Evolutionary conservation across 495 filamentous ascomycete genomes (phyloP), one percentile per base, ranked within the genome.

Genomic region (Penicillium bialowiezense): DNA sequence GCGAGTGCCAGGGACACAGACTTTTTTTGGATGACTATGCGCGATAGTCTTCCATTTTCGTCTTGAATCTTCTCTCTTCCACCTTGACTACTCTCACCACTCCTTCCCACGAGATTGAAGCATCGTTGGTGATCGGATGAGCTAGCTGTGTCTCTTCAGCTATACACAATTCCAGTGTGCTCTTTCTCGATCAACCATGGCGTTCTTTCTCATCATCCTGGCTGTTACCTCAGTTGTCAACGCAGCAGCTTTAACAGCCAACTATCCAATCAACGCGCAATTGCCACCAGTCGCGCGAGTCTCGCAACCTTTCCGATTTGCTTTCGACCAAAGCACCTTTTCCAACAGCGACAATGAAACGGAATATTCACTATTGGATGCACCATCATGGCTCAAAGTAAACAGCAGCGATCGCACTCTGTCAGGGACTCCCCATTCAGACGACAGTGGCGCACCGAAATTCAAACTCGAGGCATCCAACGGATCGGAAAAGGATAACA

Each of bases 191-290:
- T 37, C 47, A 50, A 54, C 50, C 39, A 69, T 70, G 69, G 63
- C 68, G 44, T 48, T 60, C 36, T 44, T 69, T 32, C 50, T 61
- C 19, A 24, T 69, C 20, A 29, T 68, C 26, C 47, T 75, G 56
- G 51, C 56, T 26, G 46, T 76, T 14, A 42, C 72, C 20, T 55
- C 64, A 41, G 52, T 50, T 26, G 70, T 72, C 14, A 52, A 59
- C 41, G 80, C 80, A 36, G 55, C 55, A 63, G 59, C 39, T 73
- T 77, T 44, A 51, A 62, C 45, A 19, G 70, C 84, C 41, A 78
- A 79, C 29, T 85, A 89, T 42, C 86, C 86, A 0, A 75, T 91
- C 54, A 90, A 90, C 63, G 76, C 86, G 5, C 88, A 93, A 59
- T 75, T 90, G 9, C 88, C 88, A 31, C 85, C 85, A 3, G 83